Conservation (phyloP, 2,329 filamentous ascomycete species). For the Penicillium expansum region DNA sequence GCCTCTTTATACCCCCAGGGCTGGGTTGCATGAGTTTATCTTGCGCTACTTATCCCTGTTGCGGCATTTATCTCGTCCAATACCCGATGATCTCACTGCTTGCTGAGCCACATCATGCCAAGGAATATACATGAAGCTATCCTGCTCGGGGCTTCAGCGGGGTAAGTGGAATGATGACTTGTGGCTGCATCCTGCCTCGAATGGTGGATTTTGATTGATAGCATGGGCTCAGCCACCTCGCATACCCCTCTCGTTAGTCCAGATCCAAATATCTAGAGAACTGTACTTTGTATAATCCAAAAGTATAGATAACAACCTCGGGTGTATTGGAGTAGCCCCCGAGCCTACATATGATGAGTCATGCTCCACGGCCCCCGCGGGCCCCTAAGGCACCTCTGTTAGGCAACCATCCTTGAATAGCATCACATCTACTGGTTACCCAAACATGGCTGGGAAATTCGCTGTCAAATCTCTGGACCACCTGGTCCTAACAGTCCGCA, state of each 20-base stretch:
- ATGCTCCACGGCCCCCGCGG: not conserved
- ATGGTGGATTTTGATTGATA: not conserved
- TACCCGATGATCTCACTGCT: not conserved
- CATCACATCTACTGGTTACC: not conserved
- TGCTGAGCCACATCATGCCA: constrained; percentile 8
- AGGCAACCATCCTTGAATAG: not conserved
- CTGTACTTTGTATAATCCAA: not conserved
- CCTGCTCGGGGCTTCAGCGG: not conserved
- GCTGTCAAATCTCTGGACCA: constrained; percentile 55
- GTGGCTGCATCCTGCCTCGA: not conserved
- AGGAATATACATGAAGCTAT: constrained; percentile 3
- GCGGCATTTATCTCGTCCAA: constrained; percentile 7
- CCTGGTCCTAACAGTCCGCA: constrained; percentile 58
- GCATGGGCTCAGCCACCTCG: not conserved
- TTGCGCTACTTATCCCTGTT: not conserved
- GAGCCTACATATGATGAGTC: not conserved
- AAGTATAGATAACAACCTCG: not conserved
- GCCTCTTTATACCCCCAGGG: constrained; percentile 1
- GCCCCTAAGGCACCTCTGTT: not conserved
- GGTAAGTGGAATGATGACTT: not conserved
- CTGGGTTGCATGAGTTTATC: not conserved
- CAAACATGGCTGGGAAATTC: constrained; percentile 19
- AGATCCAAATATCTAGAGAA: not conserved
- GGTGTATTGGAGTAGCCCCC: not conserved
- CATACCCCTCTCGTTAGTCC: not conserved